Conservation (phyloP, 768 basidiomycete genomes). For the Suillus subaureus region DNA sequence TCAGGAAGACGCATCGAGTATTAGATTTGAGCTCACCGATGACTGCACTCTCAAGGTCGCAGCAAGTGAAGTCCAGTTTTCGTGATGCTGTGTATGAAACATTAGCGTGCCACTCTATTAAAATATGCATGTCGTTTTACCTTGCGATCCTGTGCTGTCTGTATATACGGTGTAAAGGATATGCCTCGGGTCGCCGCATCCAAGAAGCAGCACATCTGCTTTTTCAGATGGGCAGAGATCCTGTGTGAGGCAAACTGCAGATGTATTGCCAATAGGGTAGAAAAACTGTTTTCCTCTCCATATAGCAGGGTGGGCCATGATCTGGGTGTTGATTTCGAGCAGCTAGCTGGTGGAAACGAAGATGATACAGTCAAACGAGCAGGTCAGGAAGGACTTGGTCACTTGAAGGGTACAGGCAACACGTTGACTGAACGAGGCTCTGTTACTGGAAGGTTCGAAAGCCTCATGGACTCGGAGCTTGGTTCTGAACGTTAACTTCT, state of each 20-base stretch:
- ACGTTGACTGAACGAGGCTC: not conserved
- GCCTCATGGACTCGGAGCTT: not conserved
- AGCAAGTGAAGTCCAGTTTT: constrained; percentile 32
- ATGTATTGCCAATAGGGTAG: constrained; percentile 65
- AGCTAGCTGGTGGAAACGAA: too few relatives aligned
- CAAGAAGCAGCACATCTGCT: constrained; percentile 53
- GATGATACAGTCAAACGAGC: too few relatives aligned
- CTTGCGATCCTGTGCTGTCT: not conserved
- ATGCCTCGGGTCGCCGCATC: constrained; percentile 60
- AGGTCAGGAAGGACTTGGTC: too few relatives aligned
- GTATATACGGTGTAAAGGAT: constrained; percentile 50
- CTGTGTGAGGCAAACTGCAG: constrained; percentile 50
- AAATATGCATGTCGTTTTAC: not conserved
- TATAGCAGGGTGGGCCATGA: constrained; percentile 45
- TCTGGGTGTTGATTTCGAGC: too few relatives aligned
- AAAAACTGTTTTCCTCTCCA: constrained; percentile 50
- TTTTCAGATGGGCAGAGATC: constrained; percentile 47
- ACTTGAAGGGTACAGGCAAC: constrained; percentile 15
- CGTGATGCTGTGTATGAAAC: constrained; percentile 19
- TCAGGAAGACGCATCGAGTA: not conserved
- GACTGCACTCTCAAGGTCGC: constrained; percentile 32
- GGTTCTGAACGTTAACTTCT: not conserved
- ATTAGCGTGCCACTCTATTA: not conserved
- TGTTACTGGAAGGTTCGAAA: not conserved
- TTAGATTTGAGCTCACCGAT: constrained; percentile 21